phyloP scores from a whole-genome alignment of 805 yeast genomes.

The Hanseniaspora thailandica region DNA sequence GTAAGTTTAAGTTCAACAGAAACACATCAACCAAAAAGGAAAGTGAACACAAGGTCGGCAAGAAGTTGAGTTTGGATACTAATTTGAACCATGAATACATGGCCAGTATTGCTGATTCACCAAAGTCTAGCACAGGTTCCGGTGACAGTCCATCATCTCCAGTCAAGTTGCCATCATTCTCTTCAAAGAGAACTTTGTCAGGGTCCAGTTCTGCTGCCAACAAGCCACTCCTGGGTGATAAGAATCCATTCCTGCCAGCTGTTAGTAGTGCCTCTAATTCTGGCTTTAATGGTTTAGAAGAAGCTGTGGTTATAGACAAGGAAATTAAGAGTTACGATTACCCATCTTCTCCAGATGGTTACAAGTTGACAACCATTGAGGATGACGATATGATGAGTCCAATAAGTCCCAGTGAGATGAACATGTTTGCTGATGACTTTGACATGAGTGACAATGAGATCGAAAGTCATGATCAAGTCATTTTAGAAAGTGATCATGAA shows the following conservation, averaged over 20 bases:
- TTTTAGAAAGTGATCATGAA: conserved; percentile 1
- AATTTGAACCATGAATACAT: not conserved
- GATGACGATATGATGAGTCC: conserved; percentile 6
- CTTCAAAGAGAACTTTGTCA: conserved; percentile 8
- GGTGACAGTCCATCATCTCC: conserved; percentile 11
- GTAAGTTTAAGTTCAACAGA: conserved; percentile 9
- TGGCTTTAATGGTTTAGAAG: not conserved
- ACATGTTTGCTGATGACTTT: conserved; percentile 12
- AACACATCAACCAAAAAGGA: not conserved
- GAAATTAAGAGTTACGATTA: not conserved
- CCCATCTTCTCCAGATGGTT: not conserved
- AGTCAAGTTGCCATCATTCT: conserved; percentile 1
- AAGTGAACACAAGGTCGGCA: not conserved
- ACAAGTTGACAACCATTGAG: not conserved
- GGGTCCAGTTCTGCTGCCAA: not conserved
- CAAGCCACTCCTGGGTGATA: not conserved
- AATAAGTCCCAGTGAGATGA: conserved; percentile 5
- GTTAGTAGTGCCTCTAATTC: too few relatives aligned
- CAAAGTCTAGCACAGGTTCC: conserved; percentile 3
- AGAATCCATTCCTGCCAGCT: not conserved
- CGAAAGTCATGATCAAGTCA: not conserved
- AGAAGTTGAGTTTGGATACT: not conserved
- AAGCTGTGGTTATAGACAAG: not conserved
- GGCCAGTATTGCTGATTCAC: not conserved
- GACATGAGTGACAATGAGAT: conserved; percentile 12